Base-by-base conservation (phyloP, 1,284 basidiomycete genomes). In the Schizopora paradoxa region DNA sequence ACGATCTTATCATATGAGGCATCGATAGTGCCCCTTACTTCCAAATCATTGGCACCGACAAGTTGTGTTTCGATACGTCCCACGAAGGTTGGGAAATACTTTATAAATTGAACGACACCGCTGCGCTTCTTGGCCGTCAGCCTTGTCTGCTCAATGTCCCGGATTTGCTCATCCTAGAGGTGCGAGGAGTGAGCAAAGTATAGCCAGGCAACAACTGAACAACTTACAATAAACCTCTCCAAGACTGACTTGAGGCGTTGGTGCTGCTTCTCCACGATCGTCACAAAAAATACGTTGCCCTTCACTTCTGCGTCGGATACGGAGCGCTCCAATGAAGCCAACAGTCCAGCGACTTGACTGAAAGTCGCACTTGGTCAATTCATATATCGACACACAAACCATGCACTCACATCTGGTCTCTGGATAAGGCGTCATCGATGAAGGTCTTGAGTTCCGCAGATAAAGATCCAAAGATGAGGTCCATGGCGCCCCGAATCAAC, bases 391-490 rank as follows among this genome's bases (percentile, higher is more conserved):
- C 40, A 13, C 14, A 18, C 10, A 31, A 16, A 7, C 8, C 10
- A 22, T 18, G 1, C 18, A 70, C 87, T 65, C 61, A 92, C 93
- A 93, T 70, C 47, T 67, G 73, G 60, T 96, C 93, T 56, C 78
- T 82, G 25, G 76, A 72, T 37, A 94, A 61, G 0, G 87, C 86
- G 13, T 66, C 73, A 54, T 97, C 93, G 10, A 92, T 71, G 86
- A 91, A 97, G 6, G 72, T 65, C 64, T 91, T 91, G 50, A 96
- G 56, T 60, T 96, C 92, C 1, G 73, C 71, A 3, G 86, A 83
- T 14, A 99, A 66, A 66, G 95, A 98, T 6, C 92, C 91, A 63
- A 98, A 99, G 48, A 98, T 92, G 39, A 96, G 69, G 54, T 98
- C 94, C 83, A 98, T 82, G 14, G 91, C 91, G 5, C 82, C 82